These are phyloP conservation scores for Aspergillus cejpii DNA, from an alignment of 2,329 filamentous ascomycete genomes.

Conservation along the genomic window DNA sequence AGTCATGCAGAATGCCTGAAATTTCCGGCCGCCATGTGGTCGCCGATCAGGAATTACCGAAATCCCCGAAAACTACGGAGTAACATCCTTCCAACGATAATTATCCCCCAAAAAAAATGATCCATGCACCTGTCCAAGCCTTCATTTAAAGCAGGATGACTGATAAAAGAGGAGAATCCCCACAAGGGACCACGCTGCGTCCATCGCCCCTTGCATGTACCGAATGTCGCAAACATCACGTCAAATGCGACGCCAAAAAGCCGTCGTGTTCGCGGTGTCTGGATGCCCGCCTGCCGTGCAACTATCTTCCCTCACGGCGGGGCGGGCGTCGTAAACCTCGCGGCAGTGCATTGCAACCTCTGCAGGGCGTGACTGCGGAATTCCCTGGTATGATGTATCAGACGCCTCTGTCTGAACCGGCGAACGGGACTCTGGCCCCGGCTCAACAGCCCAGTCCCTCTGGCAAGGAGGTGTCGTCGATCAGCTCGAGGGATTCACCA, in stretches of 20 bases:
- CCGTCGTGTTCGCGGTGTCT: slow-evolving; percentile 61
- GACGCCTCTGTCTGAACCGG: background rate
- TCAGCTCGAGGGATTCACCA: slow-evolving; percentile 9
- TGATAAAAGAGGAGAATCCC: slow-evolving; percentile 16
- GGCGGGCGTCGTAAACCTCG: slow-evolving; percentile 44
- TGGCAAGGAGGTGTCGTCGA: slow-evolving; percentile 14
- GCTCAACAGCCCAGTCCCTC: slow-evolving; percentile 9
- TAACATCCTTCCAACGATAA: too few relatives aligned
- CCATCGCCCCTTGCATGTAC: slow-evolving; percentile 40
- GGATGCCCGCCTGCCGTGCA: slow-evolving; percentile 52
- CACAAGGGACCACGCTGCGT: slow-evolving; percentile 6
- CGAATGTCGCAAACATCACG: slow-evolving; percentile 52
- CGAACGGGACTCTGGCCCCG: slow-evolving; percentile 1
- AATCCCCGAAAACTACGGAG: too few relatives aligned
- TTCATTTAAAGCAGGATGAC: background rate
- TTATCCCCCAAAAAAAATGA: too few relatives aligned
- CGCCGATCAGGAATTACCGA: too few relatives aligned
- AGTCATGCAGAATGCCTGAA: too few relatives aligned
- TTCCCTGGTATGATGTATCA: background rate
- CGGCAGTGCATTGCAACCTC: slow-evolving; percentile 11
- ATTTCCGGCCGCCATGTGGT: too few relatives aligned
- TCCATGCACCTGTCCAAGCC: too few relatives aligned
- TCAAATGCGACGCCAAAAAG: slow-evolving; percentile 64
- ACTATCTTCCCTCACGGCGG: slow-evolving; percentile 65
- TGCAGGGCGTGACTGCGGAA: slow-evolving; percentile 4